Base-by-base conservation (phyloP, 352 stramenopile genomes). In the Pythium aphanidermatum region DNA sequence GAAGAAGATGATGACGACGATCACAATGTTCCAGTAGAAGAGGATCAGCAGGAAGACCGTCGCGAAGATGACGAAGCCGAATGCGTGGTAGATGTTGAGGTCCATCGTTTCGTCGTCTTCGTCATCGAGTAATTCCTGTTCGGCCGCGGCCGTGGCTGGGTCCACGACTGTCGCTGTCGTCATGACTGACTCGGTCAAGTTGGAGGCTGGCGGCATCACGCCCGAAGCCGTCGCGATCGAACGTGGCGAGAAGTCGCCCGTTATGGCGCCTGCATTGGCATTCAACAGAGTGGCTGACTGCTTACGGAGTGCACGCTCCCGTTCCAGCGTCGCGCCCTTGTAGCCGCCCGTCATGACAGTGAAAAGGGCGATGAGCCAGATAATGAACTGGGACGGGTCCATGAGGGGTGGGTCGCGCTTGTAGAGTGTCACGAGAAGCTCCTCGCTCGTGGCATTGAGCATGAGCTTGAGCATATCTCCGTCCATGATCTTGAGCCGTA, bases 61-160 rank as follows among this genome's bases (percentile, higher is more conserved):
- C 27, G 82, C 84, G 60, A 97, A 73, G 24, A 96, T 51, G 51
- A 98, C 67, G 43, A 98, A 98, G 34, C 58, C 73, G 16, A 96
- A 17, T 1, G 92, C 92, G 69, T 97, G 92, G 30, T 68, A 75
- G 10, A 87, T 71, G 32, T 65, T 89, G 7, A 98, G 62, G 46
- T 97, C 93, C 14, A 98, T 46, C 25, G 70, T 79, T 37, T 94
- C 85, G 39, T 86, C 77, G 10, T 84, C 51, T 4, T 46, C 43
- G 30, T 53, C 46, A 28, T 25, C 35, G 23, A 46, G 34, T 27
- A 51, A 16, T 16, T 51, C 20, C 9, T 42, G 19, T 41, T 40
- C 29, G n/a, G n/a, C n/a, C 9, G n/a, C 4, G 5, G 24, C 20
- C 16, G 14, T 30, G 9, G 25, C 17, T 4, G 9, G n/a, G 46